Conservation (phyloP, 2,329 filamentous ascomycete genomes). For the Trichophyton benhamiae region DNA sequence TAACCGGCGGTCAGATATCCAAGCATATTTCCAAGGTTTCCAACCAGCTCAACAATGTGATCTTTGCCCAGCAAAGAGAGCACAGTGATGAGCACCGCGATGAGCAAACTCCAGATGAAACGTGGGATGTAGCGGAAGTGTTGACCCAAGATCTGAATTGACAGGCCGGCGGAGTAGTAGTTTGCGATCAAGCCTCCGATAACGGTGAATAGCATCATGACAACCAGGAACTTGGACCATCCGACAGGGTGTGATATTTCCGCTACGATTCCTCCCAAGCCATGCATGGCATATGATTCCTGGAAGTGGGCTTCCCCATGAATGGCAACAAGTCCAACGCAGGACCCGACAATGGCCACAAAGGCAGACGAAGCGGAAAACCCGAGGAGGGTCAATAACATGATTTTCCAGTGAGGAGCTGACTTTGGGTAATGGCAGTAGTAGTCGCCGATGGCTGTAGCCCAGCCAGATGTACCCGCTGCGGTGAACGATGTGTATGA, state of each 20-base stretch:
- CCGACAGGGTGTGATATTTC: neutral
- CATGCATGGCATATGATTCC: neutral
- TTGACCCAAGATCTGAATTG: slow-evolving; percentile 37
- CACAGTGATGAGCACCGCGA: slow-evolving; percentile 33
- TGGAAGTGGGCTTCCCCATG: neutral
- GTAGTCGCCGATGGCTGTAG: slow-evolving; percentile 1
- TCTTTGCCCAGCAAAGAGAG: slow-evolving; percentile 35
- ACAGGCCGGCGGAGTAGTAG: slow-evolving; percentile 34
- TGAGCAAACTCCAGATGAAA: slow-evolving; percentile 34
- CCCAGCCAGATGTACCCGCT: neutral
- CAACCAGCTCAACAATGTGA: slow-evolving; percentile 31
- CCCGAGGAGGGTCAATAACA: neutral
- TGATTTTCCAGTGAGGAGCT: neutral
- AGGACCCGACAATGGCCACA: neutral
- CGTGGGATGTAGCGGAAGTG: slow-evolving; percentile 42
- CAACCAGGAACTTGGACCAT: slow-evolving; percentile 5
- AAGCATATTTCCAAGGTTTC: slow-evolving; percentile 36
- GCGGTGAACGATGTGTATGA: neutral
- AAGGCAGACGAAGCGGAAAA: neutral
- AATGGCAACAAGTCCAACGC: neutral
- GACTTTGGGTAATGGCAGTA: slow-evolving; percentile 3
- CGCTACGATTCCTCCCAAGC: neutral
- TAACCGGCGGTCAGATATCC: slow-evolving; percentile 39
- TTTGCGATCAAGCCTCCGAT: slow-evolving; percentile 31
- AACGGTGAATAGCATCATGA: slow-evolving; percentile 2